A percentile compares a stretch with the other conserved stretches of the same genome.
These are phyloP conservation scores for Monilinia vaccinii-corymbosi DNA, from an alignment of 2,329 filamentous ascomycete species.

Conservation along the genomic window DNA sequence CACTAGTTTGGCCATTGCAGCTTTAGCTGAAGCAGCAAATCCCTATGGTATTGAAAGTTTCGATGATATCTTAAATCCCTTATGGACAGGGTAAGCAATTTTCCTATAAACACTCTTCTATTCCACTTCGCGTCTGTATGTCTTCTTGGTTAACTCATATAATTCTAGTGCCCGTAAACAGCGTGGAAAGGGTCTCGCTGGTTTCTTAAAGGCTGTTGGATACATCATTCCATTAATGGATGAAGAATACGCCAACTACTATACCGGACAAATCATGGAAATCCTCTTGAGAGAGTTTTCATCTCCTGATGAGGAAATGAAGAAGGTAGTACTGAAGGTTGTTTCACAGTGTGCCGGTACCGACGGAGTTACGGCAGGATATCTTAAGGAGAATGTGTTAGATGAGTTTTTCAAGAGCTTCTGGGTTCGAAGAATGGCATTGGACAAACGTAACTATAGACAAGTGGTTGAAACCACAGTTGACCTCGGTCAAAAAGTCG, in stretches of 20 bases:
- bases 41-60: conserved; percentile 99
- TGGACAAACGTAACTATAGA: conserved; percentile 95
- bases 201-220: conserved; percentile 93
- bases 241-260: conserved; percentile 98
- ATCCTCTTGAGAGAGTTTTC: conserved; percentile 93
- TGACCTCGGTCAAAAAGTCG: conserved; percentile 95
- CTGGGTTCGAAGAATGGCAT: conserved; percentile 93
- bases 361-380: conserved; percentile 87
- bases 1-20: conserved; percentile 88
- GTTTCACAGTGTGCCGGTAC: conserved; percentile 92
- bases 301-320: conserved; percentile 98
- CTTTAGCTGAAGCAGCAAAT: conserved; percentile 89
- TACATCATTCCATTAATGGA: conserved; percentile 99
- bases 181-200: conserved; percentile 88
- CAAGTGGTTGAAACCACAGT: conserved; percentile 98
- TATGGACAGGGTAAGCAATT: conserved; percentile 76
- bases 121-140: neutral
- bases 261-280: conserved; percentile 98
- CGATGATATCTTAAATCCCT: conserved; percentile 90
- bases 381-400: conserved; percentile 90
- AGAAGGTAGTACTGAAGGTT: conserved; percentile 97
- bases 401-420: conserved; percentile 98
- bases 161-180: conserved; percentile 58
- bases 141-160: neutral
- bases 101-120: neutral